Conservation (phyloP, 345 rosid species). For the Sapria himalayana region DNA sequence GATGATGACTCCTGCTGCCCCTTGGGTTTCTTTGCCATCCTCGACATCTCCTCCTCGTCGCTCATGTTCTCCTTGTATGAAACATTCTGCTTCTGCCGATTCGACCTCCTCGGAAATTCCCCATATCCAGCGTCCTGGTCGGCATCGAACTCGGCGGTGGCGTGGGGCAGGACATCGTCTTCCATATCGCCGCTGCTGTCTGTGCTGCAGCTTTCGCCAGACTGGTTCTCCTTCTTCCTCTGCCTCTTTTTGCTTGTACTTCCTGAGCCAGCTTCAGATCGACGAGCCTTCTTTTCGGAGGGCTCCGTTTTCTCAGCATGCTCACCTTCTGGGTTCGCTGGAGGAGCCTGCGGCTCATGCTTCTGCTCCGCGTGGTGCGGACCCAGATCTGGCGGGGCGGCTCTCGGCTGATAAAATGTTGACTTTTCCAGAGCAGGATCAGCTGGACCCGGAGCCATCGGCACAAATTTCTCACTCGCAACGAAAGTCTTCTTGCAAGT, state of each 20-base stretch:
- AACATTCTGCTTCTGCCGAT: slow-evolving; percentile 38
- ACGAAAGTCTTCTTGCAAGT: slow-evolving; percentile 24
- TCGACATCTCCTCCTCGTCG: slow-evolving; percentile 32
- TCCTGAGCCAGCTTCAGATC: slow-evolving; percentile 14
- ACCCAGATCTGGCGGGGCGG: slow-evolving; percentile 21
- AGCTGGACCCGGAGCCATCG: slow-evolving; percentile 12
- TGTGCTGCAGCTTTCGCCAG: slow-evolving; percentile 32
- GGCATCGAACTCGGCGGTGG: slow-evolving; percentile 17
- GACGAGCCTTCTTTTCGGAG: slow-evolving; percentile 9
- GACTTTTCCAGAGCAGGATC: slow-evolving; percentile 14
- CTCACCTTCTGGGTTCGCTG: slow-evolving; percentile 11
- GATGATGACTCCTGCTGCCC: slow-evolving; percentile 11
- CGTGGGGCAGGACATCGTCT: slow-evolving; percentile 15
- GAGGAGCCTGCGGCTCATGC: no score
- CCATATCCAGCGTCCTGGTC: slow-evolving; percentile 12
- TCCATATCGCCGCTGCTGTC: slow-evolving; percentile 22
- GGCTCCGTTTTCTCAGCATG: slow-evolving; percentile 13
- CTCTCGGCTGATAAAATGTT: slow-evolving; percentile 18
- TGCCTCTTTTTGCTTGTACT: slow-evolving; percentile 24
- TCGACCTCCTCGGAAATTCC: slow-evolving; percentile 37
- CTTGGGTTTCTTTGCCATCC: slow-evolving; percentile 16
- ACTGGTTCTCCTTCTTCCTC: slow-evolving; percentile 27
- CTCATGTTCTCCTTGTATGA: slow-evolving; percentile 43
- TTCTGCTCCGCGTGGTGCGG: slow-evolving; percentile 21
- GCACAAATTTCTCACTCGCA: slow-evolving; percentile 25